phyloP scores from a whole-genome alignment of 1,284 basidiomycete species.

The Sporisorium sorghi region DNA sequence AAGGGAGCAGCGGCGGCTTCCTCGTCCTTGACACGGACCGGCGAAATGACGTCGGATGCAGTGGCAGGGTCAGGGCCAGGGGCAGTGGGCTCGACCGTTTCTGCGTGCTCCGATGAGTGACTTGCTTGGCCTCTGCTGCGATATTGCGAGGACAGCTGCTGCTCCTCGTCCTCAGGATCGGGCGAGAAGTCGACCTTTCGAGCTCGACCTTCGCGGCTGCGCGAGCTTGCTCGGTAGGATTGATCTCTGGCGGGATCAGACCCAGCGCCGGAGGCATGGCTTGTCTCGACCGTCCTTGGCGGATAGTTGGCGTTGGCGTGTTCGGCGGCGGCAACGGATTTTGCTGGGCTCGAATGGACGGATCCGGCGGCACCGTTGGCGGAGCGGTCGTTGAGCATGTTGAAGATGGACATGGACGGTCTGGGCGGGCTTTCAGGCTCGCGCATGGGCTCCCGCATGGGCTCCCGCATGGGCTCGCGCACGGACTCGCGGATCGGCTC shows the following conservation, averaged over 20 bases:
- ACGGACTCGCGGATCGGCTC: slow-evolving; percentile 28
- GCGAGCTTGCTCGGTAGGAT: slow-evolving; percentile 3
- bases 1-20: slow-evolving; percentile 14
- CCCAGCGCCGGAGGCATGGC: slow-evolving; percentile 18
- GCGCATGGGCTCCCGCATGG: slow-evolving; percentile 21
- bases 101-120: neutral
- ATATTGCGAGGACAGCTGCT: neutral
- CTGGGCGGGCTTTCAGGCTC: slow-evolving; percentile 40
- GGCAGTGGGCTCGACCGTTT: neutral
- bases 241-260: slow-evolving; percentile 40
- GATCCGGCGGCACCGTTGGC: slow-evolving; percentile 32
- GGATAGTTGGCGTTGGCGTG: slow-evolving; percentile 8
- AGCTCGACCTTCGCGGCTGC: slow-evolving; percentile 18
- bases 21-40: slow-evolving; percentile 34
- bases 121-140: neutral
- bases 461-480: slow-evolving; percentile 14
- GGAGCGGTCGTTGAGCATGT: slow-evolving; percentile 53
- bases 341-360: slow-evolving; percentile 28
- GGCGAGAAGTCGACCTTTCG: slow-evolving; percentile 26
- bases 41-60: neutral
- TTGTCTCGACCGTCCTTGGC: slow-evolving; percentile 3
- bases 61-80: neutral
- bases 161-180: slow-evolving; percentile 22
- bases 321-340: slow-evolving; percentile 22
- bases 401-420: slow-evolving; percentile 54